Percentiles rank a stretch among this genome's conserved stretches.
These are phyloP conservation scores for Anethum foeniculum DNA, from an alignment of 140 eudicot genomes.

Conservation along the genomic window DNA sequence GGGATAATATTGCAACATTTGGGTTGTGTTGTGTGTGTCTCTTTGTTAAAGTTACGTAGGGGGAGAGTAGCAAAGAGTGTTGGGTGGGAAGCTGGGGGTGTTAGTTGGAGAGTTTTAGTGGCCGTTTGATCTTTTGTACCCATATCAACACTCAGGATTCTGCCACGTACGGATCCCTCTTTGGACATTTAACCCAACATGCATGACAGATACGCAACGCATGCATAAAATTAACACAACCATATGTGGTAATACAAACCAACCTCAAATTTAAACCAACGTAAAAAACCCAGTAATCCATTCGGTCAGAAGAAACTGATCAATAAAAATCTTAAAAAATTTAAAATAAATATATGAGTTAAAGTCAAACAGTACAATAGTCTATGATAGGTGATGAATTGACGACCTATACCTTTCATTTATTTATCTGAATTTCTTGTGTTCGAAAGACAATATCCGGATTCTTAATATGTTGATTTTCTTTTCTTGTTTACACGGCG, in stretches of 20 bases:
- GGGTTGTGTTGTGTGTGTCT: not conserved
- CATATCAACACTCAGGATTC: not conserved
- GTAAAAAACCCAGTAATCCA: not conserved
- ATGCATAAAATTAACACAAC: not conserved
- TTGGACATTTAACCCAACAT: not conserved
- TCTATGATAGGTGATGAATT: no score
- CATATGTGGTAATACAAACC: not conserved
- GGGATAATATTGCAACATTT: not conserved
- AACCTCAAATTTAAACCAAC: no score
- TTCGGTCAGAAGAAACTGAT: no score
- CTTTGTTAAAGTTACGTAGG: not conserved
- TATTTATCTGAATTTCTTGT: no score
- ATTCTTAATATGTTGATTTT: no score
- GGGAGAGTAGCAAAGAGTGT: slow-evolving; percentile 15
- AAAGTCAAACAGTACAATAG: no score
- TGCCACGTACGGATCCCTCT: not conserved
- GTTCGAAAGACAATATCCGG: no score
- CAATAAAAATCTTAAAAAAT: no score
- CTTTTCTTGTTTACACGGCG: no score
- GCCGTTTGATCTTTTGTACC: not conserved
- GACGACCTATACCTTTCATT: no score
- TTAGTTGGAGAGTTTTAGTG: not conserved
- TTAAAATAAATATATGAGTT: no score
- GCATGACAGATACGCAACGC: slow-evolving; percentile 3
- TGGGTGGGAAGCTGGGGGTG: slow-evolving; percentile 20